phyloP scores from a whole-genome alignment of 495 filamentous ascomycete species.

The Collariella sp. region DNA sequence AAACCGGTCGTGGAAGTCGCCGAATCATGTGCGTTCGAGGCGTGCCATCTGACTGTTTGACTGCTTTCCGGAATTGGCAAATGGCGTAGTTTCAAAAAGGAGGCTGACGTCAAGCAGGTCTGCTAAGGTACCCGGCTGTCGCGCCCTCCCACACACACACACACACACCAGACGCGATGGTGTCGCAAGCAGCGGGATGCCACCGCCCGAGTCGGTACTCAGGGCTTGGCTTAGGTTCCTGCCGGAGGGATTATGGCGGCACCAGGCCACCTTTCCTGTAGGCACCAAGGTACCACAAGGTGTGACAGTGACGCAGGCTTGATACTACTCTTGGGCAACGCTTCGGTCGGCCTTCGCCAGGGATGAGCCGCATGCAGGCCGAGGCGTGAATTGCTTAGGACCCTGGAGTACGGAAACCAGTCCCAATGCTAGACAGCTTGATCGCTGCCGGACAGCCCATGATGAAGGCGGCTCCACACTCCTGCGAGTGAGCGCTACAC shows the following conservation, averaged over 20 bases:
- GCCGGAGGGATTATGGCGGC: background rate
- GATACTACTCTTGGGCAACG: background rate
- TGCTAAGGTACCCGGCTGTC: background rate
- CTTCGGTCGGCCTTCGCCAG: too few species aligned
- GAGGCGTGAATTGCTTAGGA: too few species aligned
- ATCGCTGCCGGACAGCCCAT: too few species aligned
- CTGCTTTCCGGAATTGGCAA: constrained; percentile 9
- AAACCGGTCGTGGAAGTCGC: background rate
- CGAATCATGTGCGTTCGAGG: constrained; percentile 1
- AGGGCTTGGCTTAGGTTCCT: constrained; percentile 1
- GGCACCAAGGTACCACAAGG: constrained; percentile 9
- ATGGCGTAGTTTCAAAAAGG: background rate
- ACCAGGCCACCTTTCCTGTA: constrained; percentile 9
- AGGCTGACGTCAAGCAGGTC: constrained; percentile 10
- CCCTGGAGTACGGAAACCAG: too few species aligned
- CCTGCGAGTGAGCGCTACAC: too few species aligned
- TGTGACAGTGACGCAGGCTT: background rate
- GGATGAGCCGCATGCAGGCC: too few species aligned
- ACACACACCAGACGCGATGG: background rate
- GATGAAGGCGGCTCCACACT: too few species aligned
- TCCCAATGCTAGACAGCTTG: too few species aligned
- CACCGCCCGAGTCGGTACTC: background rate
- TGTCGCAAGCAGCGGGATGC: background rate
- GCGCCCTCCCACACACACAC: too few species aligned
- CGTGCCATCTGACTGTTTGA: constrained; percentile 6